Conservation (phyloP, 805 yeast species). For the Starmerella apicola region DNA sequence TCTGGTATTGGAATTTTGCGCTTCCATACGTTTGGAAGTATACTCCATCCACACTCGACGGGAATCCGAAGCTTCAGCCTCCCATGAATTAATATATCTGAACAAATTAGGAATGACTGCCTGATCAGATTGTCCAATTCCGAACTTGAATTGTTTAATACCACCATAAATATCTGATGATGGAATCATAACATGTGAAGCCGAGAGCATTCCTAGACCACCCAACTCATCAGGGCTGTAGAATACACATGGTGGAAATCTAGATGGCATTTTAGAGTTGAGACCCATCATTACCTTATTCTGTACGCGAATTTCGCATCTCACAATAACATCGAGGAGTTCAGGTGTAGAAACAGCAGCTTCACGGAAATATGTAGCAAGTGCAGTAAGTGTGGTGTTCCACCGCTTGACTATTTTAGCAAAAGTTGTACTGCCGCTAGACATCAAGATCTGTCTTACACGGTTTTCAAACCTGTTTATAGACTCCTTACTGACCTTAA, state of each 20-base stretch:
- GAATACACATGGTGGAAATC: conserved; percentile 98
- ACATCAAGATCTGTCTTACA: conserved; percentile 81
- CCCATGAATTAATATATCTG: conserved; percentile 92
- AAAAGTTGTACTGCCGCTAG: conserved; percentile 91
- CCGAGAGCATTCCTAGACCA: conserved; percentile 95
- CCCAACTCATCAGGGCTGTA: conserved; percentile 96
- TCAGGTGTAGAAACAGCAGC: conserved; percentile 77
- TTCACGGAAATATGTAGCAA: conserved; percentile 84
- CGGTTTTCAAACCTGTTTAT: conserved; percentile 70
- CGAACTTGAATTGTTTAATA: conserved; percentile 84
- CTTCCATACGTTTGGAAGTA: conserved; percentile 79
- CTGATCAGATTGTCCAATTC: conserved; percentile 56
- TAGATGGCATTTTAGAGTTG: conserved; percentile 95
- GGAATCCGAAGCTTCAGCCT: conserved; percentile 85
- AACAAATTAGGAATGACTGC: conserved; percentile 83
- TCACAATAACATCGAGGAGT: conserved; percentile 69
- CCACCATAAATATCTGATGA: conserved; percentile 79
- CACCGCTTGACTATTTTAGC: conserved; percentile 89
- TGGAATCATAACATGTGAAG: conserved; percentile 90
- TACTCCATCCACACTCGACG: conserved; percentile 97
- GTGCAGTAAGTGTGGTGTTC: conserved; percentile 81
- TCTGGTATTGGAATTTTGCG: conserved; percentile 71
- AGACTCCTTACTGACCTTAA: conserved; percentile 72
- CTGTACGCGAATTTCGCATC: conserved; percentile 85
- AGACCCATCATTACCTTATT: conserved; percentile 88